Percentiles rank a stretch among this genome's conserved stretches.
phyloP scores from a whole-genome alignment of 2,329 filamentous ascomycete genomes.

The Endothia cerciana region DNA sequence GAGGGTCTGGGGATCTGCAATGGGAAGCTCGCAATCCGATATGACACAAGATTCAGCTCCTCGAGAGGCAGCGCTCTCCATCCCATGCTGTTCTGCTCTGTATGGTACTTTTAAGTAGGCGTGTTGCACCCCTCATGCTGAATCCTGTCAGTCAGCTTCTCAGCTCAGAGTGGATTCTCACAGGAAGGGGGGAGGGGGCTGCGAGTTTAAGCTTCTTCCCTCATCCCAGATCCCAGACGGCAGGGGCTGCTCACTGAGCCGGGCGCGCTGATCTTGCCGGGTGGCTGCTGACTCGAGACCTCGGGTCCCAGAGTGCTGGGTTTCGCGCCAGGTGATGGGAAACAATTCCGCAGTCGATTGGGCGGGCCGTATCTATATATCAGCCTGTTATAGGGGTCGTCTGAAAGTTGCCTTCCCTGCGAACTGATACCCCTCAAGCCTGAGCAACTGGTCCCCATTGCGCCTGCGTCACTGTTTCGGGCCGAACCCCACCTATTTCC shows the following conservation, averaged over 20 bases:
- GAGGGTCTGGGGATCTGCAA: constrained; percentile 5
- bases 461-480: not conserved
- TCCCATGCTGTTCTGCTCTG: not conserved
- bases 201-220: constrained; percentile 14
- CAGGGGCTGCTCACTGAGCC: constrained; percentile 23
- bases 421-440: too few species aligned
- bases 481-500: constrained; percentile 3
- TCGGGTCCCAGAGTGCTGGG: constrained; percentile 28
- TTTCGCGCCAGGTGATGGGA: constrained; percentile 23
- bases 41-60: not conserved
- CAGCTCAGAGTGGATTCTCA: not conserved
- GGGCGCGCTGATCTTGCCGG: constrained; percentile 27
- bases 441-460: not conserved
- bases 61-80: not conserved
- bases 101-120: not conserved
- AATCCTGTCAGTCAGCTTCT: constrained; percentile 3
- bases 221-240: constrained; percentile 16
- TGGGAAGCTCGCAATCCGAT: not conserved
- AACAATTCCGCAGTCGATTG: constrained; percentile 20
- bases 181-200: constrained; percentile 7
- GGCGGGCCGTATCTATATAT: constrained; percentile 17
- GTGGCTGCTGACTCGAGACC: constrained; percentile 30
- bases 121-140: not conserved
- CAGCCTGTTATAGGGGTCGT: constrained; percentile 15
- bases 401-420: not conserved